phyloP scores from a whole-genome alignment of 2,329 filamentous ascomycete genomes.

The Sporothrix schenckii region DNA sequence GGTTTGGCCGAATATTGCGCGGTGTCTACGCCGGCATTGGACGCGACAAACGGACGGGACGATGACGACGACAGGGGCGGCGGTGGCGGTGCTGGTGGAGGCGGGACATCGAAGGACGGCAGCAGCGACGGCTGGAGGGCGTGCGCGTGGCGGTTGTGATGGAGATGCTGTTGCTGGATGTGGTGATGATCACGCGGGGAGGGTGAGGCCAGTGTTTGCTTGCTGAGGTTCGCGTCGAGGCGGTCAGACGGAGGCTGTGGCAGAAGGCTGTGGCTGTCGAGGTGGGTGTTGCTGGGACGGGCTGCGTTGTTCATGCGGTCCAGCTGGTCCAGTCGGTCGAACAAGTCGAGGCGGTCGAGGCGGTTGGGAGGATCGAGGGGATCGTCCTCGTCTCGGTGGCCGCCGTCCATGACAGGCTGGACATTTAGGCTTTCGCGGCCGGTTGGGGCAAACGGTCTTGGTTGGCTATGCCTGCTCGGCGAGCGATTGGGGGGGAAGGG shows the following conservation, averaged over 20 bases:
- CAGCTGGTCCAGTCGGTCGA: slow-evolving; percentile 40
- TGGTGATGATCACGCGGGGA: slow-evolving; percentile 8
- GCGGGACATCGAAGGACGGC: slow-evolving; percentile 26
- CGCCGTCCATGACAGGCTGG: slow-evolving; percentile 53
- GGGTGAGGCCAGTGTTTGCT: slow-evolving; percentile 20
- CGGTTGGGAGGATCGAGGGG: slow-evolving; percentile 37
- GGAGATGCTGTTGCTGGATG: slow-evolving; percentile 8
- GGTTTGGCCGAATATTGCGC: background rate
- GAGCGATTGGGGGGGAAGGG: slow-evolving; percentile 4
- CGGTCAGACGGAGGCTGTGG: slow-evolving; percentile 20
- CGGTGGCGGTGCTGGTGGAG: background rate
- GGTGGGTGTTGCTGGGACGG: slow-evolving; percentile 29
- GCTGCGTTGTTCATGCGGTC: slow-evolving; percentile 36
- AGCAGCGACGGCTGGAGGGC: slow-evolving; percentile 27
- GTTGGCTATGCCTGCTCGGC: slow-evolving; percentile 29
- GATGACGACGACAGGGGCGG: background rate
- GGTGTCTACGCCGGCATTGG: slow-evolving; percentile 17
- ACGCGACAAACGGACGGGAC: background rate
- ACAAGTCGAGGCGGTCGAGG: slow-evolving; percentile 38
- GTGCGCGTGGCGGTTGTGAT: slow-evolving; percentile 5
- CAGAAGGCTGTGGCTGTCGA: slow-evolving; percentile 16
- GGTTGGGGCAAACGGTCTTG: slow-evolving; percentile 18
- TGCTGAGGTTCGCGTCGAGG: slow-evolving; percentile 27
- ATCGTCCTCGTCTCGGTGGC: slow-evolving; percentile 51
- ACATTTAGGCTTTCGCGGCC: slow-evolving; percentile 44